phyloP scores from a whole-genome alignment of 495 filamentous ascomycete genomes.

The Xylaria grammica region DNA sequence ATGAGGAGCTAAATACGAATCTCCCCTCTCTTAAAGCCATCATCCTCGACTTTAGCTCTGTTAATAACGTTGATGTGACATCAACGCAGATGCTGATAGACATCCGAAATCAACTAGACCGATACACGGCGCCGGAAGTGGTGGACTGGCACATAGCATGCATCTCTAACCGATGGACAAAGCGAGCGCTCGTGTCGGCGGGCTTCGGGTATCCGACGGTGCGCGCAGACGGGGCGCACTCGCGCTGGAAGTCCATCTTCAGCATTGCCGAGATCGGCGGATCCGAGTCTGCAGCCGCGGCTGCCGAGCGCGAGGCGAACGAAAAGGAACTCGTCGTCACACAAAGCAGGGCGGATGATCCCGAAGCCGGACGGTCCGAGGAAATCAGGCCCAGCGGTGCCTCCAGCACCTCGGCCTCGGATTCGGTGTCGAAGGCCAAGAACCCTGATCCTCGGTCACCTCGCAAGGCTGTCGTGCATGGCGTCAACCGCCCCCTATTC shows the following conservation, averaged over 20 bases:
- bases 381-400: slow-evolving; percentile 39
- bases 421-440: slow-evolving; percentile 28
- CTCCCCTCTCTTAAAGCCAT: slow-evolving; percentile 85
- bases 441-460: slow-evolving; percentile 20
- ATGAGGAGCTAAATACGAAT: slow-evolving; percentile 22
- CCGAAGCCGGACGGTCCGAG: slow-evolving; percentile 40
- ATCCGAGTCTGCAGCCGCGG: slow-evolving; percentile 65
- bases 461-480: slow-evolving; percentile 63
- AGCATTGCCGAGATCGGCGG: slow-evolving; percentile 90
- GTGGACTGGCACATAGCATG: slow-evolving; percentile 97
- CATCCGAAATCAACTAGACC: slow-evolving; percentile 95
- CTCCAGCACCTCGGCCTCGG: slow-evolving; percentile 29
- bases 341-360: slow-evolving; percentile 62
- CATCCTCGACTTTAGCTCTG: slow-evolving; percentile 93
- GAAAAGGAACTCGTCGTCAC: slow-evolving; percentile 58
- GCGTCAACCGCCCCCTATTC: slow-evolving; percentile 89
- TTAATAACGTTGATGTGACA: slow-evolving; percentile 96
- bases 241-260: slow-evolving; percentile 95
- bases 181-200: slow-evolving; percentile 87
- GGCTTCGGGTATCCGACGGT: slow-evolving; percentile 87
- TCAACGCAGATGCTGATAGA: slow-evolving; percentile 95
- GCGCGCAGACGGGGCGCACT: slow-evolving; percentile 54
- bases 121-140: slow-evolving; percentile 78
- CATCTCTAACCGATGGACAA: slow-evolving; percentile 97
- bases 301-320: slow-evolving; percentile 60